Percentiles rank a stretch among this genome's conserved stretches.
Conservation (phyloP, 495 filamentous ascomycete genomes). For the Pyrenopolyporus hunteri region DNA sequence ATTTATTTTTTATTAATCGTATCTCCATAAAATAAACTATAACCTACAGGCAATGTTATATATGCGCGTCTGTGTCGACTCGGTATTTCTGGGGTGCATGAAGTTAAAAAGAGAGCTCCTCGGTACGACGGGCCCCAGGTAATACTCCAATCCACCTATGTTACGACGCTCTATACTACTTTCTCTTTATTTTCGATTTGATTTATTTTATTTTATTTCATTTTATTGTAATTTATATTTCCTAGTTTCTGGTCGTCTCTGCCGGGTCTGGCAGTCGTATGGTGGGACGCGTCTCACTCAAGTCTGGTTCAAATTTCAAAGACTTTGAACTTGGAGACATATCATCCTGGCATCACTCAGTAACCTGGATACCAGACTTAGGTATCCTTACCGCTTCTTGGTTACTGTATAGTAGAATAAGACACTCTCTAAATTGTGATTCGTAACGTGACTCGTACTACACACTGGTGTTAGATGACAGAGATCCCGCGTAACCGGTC, state of each 20-base stretch:
- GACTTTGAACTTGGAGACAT: conserved; percentile 8
- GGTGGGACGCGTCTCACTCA: conserved; percentile 16
- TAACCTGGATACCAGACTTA: conserved; percentile 5
- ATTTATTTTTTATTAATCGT: conserved; percentile 13
- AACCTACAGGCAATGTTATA: conserved; percentile 26
- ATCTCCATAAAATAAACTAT: conserved; percentile 38
- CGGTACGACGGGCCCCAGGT: conserved; percentile 29
- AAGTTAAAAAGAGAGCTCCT: conserved; percentile 15
- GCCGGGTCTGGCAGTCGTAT: not conserved
- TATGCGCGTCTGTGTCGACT: conserved; percentile 13
- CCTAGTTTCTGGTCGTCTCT: not conserved
- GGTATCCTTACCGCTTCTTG: conserved; percentile 3
- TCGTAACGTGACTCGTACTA: conserved; percentile 1
- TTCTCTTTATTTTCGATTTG: not conserved
- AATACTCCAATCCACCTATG: conserved; percentile 27
- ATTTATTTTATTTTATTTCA: not conserved
- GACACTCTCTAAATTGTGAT: conserved; percentile 16
- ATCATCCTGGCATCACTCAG: conserved; percentile 13
- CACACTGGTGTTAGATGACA: conserved; percentile 4
- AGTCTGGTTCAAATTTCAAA: not conserved
- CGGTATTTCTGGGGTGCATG: conserved; percentile 35
- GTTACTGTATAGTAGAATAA: conserved; percentile 9
- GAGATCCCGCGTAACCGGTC: conserved; percentile 25
- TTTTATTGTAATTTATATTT: not conserved
- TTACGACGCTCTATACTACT: conserved; percentile 10